A percentile compares a stretch with the other conserved stretches of the same genome.
Evolutionary conservation across 2,329 filamentous ascomycete species (phyloP).

Genomic region (Didymella sp.): DNA sequence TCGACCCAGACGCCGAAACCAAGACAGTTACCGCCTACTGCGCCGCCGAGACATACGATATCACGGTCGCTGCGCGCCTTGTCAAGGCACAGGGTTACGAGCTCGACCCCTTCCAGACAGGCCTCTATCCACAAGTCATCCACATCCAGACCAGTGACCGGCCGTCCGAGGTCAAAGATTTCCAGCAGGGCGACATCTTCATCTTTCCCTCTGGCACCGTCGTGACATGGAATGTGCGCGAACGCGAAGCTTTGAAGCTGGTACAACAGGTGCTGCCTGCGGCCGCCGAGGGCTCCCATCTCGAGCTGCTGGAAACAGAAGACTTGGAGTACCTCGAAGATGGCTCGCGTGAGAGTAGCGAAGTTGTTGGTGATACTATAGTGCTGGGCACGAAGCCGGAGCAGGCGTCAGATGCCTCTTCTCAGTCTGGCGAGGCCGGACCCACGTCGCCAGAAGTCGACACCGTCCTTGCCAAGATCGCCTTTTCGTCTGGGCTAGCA

Average conservation of each 20-base stretch:
- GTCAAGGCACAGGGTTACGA: conserved; percentile 66
- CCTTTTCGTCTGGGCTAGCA: conserved; percentile 92
- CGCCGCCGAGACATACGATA: conserved; percentile 71
- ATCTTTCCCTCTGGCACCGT: conserved; percentile 94
- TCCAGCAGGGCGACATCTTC: conserved; percentile 80
- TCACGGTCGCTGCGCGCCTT: conserved; percentile 63
- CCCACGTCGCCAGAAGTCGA: conserved; percentile 54
- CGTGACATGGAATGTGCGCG: conserved; percentile 87
- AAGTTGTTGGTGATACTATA: conserved; percentile 86
- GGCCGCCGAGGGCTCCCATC: conserved; percentile 77
- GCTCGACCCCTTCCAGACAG: conserved; percentile 68
- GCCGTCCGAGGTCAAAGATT: conserved; percentile 52
- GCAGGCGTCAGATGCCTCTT: conserved; percentile 17
- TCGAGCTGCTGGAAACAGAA: conserved; percentile 79
- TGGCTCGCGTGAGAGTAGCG: conserved; percentile 72
- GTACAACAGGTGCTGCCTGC: conserved; percentile 72
- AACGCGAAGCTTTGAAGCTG: conserved; percentile 66
- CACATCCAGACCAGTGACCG: conserved; percentile 60
- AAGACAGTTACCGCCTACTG: conserved; percentile 69
- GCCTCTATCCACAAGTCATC: conserved; percentile 69
- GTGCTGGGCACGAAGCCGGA: conserved; percentile 76
- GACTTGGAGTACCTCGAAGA: conserved; percentile 89
- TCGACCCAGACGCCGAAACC: conserved; percentile 56
- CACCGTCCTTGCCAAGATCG: conserved; percentile 86
- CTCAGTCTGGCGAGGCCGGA: conserved; percentile 50